Conservation (phyloP, 106 monocot genomes). For the Cymbidium sinense region DNA sequence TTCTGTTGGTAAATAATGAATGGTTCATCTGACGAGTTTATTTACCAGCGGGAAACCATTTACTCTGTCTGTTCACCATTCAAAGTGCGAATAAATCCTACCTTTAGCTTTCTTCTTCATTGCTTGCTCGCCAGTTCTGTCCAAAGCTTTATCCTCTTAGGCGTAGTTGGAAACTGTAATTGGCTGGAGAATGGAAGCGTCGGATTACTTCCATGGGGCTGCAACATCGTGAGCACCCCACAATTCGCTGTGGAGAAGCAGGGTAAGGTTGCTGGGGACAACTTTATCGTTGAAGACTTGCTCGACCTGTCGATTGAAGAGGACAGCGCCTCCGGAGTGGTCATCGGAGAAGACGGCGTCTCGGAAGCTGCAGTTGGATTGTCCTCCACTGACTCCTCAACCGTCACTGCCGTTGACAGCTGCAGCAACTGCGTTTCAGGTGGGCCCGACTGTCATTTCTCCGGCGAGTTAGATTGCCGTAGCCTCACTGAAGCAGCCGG, state of each 20-base stretch:
- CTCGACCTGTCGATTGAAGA: slow-evolving; percentile 73
- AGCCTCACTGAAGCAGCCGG: slow-evolving; percentile 8
- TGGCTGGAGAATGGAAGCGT: slow-evolving; percentile 26
- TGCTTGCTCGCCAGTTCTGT: too few relatives aligned
- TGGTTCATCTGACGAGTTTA: too few relatives aligned
- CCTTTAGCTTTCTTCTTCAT: too few relatives aligned
- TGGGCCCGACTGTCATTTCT: slow-evolving; percentile 3
- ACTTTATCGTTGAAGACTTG: slow-evolving; percentile 71
- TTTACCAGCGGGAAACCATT: too few relatives aligned
- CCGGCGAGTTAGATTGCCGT: slow-evolving; percentile 6
- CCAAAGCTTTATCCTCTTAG: too few relatives aligned
- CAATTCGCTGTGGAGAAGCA: slow-evolving; percentile 21
- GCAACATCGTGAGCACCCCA: neutral
- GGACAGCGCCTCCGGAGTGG: slow-evolving; percentile 10
- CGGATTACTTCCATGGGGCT: slow-evolving; percentile 26
- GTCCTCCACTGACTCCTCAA: slow-evolving; percentile 12
- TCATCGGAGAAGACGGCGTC: neutral
- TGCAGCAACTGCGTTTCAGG: slow-evolving; percentile 21
- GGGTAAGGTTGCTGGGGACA: slow-evolving; percentile 24
- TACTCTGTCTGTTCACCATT: too few relatives aligned
- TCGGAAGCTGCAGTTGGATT: neutral
- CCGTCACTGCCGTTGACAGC: slow-evolving; percentile 28
- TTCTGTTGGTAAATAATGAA: too few relatives aligned
- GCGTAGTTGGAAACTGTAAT: too few relatives aligned
- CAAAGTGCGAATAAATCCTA: too few relatives aligned